Conservation (phyloP, 106 monocot genomes). For the Gastrodia elata region DNA sequence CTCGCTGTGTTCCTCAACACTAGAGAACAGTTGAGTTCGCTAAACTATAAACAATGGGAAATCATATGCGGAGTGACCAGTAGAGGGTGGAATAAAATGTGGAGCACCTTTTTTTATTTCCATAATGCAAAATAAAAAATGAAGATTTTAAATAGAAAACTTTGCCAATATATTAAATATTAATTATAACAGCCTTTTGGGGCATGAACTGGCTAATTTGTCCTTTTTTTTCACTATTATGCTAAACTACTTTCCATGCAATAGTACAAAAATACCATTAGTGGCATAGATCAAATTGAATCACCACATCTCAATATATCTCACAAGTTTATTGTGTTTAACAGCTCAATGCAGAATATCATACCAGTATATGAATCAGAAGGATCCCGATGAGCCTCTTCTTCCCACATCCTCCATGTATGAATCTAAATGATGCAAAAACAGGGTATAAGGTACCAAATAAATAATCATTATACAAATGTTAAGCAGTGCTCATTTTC, state of each 20-base stretch:
- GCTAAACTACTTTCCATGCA: neutral
- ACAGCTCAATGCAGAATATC: neutral
- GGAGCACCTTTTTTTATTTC: neutral
- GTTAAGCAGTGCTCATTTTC: neutral
- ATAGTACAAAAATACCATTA: neutral
- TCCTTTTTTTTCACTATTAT: neutral
- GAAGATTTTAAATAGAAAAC: neutral
- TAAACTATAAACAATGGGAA: no score
- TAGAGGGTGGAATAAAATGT: no score
- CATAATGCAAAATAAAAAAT: neutral
- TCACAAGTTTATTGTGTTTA: neutral
- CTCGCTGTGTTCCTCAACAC: no score
- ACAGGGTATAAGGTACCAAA: neutral
- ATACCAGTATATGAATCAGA: slow-evolving; percentile 59
- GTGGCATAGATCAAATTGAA: neutral
- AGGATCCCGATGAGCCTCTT: slow-evolving; percentile 68
- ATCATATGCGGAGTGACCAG: no score
- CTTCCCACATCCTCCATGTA: slow-evolving; percentile 98
- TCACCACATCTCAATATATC: neutral
- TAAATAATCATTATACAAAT: neutral
- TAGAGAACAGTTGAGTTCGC: no score
- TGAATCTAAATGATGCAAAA: slow-evolving; percentile 50
- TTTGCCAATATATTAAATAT: neutral
- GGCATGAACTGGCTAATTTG: neutral
- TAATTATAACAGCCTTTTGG: neutral